Evolutionary conservation across 805 yeast species (phyloP).

Genomic region (Candida alai): DNA sequence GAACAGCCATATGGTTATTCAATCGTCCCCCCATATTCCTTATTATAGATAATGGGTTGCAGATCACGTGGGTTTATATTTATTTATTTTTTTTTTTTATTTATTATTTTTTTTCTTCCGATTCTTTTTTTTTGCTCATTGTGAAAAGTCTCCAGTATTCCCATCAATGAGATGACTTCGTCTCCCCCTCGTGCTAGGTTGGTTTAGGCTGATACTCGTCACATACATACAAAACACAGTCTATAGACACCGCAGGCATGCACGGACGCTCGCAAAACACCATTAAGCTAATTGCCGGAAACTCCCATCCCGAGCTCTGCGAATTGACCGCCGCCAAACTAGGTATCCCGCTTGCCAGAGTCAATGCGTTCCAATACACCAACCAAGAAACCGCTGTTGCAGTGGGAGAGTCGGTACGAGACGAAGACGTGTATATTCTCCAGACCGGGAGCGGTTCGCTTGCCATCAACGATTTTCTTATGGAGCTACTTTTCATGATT

Average conservation of each 20-base stretch:
- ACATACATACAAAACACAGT: too few species aligned
- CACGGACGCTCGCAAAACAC: conserved; percentile 30
- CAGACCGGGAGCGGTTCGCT: conserved; percentile 78
- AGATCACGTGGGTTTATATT: too few species aligned
- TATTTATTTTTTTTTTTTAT: too few species aligned
- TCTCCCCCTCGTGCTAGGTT: too few species aligned
- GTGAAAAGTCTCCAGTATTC: too few species aligned
- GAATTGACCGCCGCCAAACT: conserved; percentile 62
- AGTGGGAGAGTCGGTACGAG: conserved; percentile 77
- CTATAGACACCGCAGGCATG: conserved; percentile 6
- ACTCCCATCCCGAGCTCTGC: conserved; percentile 86
- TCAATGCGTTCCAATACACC: conserved; percentile 80
- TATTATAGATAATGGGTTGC: too few species aligned
- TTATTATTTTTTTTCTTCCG: too few species aligned
- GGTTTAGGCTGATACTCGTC: too few species aligned
- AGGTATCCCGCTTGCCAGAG: conserved; percentile 64
- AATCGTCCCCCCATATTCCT: too few species aligned
- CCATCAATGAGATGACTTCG: too few species aligned
- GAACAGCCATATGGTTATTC: too few species aligned
- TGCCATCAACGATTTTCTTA: conserved; percentile 54
- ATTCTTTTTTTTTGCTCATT: too few species aligned
- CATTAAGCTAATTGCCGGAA: conserved; percentile 53
- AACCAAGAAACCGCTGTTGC: conserved; percentile 85
- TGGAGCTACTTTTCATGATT: conserved; percentile 74
- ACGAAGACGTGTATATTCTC: conserved; percentile 76